Percentiles rank a stretch among this genome's conserved stretches.
Evolutionary conservation across 192 early-diverging fungal species (phyloP).

Genomic region (Backusella circina): DNA sequence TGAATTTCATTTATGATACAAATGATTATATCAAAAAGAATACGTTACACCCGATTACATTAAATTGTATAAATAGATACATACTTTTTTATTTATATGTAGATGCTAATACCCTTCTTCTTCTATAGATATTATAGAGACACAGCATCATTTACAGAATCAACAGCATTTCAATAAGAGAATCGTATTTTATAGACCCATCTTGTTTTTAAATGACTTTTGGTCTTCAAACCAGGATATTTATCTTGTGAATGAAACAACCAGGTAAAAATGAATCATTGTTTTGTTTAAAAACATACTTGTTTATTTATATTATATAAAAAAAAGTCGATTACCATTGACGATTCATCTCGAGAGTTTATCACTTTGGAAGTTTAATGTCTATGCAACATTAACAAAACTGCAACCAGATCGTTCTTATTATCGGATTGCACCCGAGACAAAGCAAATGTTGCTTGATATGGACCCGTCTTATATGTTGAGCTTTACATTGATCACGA

Average conservation of each 20-base stretch:
- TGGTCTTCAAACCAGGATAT: conserved; percentile 71
- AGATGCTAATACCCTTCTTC: too few relatives aligned
- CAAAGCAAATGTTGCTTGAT: conserved; percentile 85
- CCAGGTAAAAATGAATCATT: conserved; percentile 26
- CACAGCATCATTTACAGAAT: neutral
- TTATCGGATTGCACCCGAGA: conserved; percentile 58
- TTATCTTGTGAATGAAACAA: conserved; percentile 68
- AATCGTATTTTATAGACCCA: conserved; percentile 58
- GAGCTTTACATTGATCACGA: conserved; percentile 67
- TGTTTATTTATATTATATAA: neutral
- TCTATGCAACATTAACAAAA: conserved; percentile 48
- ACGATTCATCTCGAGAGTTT: conserved; percentile 60
- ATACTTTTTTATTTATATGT: neutral
- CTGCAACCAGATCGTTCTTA: conserved; percentile 56
- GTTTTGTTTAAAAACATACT: neutral
- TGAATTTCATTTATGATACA: conserved; percentile 53
- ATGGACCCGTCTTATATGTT: conserved; percentile 79
- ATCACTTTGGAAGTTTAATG: conserved; percentile 70
- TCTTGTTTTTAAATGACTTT: conserved; percentile 77
- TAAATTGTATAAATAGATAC: conserved; percentile 36
- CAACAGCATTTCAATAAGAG: conserved; percentile 17
- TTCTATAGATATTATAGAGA: neutral
- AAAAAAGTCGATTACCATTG: conserved; percentile 53
- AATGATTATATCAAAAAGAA: conserved; percentile 39
- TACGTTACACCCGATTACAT: conserved; percentile 48